Base-by-base conservation (phyloP, 192 early-diverging fungal species). In the Pilaira anomala region DNA sequence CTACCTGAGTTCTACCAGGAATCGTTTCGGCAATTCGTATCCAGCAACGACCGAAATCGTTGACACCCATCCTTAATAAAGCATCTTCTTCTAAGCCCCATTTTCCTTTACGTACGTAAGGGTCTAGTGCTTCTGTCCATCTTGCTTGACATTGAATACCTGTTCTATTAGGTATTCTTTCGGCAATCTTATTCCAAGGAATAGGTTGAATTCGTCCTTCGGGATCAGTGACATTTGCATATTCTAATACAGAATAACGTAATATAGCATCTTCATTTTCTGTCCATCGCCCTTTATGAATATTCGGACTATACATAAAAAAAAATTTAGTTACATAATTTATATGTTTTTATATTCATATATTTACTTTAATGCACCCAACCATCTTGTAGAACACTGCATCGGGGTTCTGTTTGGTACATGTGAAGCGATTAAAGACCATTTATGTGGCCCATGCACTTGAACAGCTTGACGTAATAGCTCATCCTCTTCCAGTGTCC, bases 81-180 rank as follows among this genome's bases (percentile, higher is more conserved):
- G 50, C 61, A 62, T 82, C 84, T 66, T 87, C 80, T 18, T 76
- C 75, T 1, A 55, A 33, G 1, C 67, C 71, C 83, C 83, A 85
- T 46, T 78, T 76, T 0, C 79, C 83, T 29, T 80, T 82, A 22
- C 76, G 61, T 9, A 85, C 83, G 26, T 50, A 66, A 6, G 83
- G 83, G 54, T 85, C 80, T 11, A 85, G 44, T 1, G 83, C 83
- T 65, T 85, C 83, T 12, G 80, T 79, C 78, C 78, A 85, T 8
- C 83, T 75, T 29, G 83, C 83, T 52, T 85, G 83, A 19, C 80
- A 82, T 51, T 85, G 83, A 42, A 85, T 81, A 1, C 83, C 83
- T 3, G 80, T 80, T 49, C 83, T 52, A 33, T 80, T 78, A 5
- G 78, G 78, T 21, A 81, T 78, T 21, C 72, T 66, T 18, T 70